Conservation (phyloP, 768 basidiomycete genomes). For the Sarcodon sp. region DNA sequence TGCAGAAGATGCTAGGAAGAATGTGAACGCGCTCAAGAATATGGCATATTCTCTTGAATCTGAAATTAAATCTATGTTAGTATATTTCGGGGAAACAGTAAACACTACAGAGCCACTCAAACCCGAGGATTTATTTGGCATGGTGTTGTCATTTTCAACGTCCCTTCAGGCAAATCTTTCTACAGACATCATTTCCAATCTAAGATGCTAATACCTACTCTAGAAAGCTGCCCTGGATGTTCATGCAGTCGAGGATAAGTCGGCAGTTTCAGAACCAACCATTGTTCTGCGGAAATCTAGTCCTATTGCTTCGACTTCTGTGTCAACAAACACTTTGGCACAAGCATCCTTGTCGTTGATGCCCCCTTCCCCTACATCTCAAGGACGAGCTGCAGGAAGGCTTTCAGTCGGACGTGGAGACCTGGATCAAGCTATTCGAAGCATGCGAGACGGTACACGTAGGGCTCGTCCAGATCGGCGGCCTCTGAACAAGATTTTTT, state of each 20-base stretch:
- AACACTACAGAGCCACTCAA: conserved; percentile 51
- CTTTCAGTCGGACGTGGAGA: conserved; percentile 64
- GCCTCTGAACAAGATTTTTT: conserved; percentile 69
- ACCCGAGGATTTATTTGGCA: conserved; percentile 74
- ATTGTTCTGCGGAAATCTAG: conserved; percentile 3
- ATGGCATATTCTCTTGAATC: conserved; percentile 42
- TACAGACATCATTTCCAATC: neutral
- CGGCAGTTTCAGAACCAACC: conserved; percentile 6
- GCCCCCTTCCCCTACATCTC: conserved; percentile 16
- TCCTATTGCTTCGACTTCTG: neutral
- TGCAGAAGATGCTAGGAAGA: conserved; percentile 29
- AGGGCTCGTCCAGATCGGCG: conserved; percentile 31
- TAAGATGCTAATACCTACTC: conserved; percentile 1
- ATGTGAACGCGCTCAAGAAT: conserved; percentile 52
- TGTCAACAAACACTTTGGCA: neutral
- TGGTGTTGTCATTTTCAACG: conserved; percentile 63
- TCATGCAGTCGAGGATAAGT: conserved; percentile 33
- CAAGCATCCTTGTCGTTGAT: neutral
- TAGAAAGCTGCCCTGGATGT: conserved; percentile 67
- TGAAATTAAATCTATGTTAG: conserved; percentile 47
- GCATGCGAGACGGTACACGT: conserved; percentile 55
- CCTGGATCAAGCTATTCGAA: conserved; percentile 76
- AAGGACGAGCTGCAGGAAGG: conserved; percentile 28
- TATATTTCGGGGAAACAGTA: conserved; percentile 70
- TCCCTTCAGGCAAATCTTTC: conserved; percentile 34